Evolutionary conservation across 768 basidiomycete genomes (phyloP), one percentile per base, ranked within the genome.

Genomic region (Pulveroboletus sp.): DNA sequence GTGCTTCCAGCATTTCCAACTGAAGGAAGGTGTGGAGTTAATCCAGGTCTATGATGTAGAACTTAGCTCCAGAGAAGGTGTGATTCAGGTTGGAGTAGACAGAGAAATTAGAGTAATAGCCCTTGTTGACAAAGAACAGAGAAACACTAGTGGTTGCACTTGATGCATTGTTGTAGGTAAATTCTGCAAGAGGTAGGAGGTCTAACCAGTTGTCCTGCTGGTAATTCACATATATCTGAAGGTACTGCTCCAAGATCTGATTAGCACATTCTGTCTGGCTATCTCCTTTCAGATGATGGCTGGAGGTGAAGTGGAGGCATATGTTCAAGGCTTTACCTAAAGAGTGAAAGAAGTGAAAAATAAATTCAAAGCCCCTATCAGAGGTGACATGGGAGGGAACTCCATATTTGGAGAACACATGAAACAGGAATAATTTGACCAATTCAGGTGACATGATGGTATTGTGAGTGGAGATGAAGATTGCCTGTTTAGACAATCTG

Each of bases 201-300:
- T 41, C 27, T 7, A 24, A 17, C 40, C 50, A 51, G 24, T 51
- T 42, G 14, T 51, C 40, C 19, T 51, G 50, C 13, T 51, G 45
- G 8, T 50, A 50, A 5, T 45, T 50, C 4, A 24, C 39, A 2
- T 44, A 44, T 10, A 50, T 21, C 0, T 2, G 2, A 2, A 50
- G 43, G 20, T 51, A 51, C 5, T 51, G 29, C 13, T 51, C 2
- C 0, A 46, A 24, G 1, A 25, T 50, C 13, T 49, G 47, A 3
- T 49, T 49, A 2, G 21, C 23, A 0, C 16, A 8, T 9, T 49
- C 21, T 2, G 27, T 49, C 7, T 44, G 37, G 1, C 37, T 20
- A 14, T 49, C 29, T 6, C 33, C 41, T 31, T 41, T 21, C 2
- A 21, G 20, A n/a, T 40, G 38, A 40, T 40, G 24, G 12, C 38